A percentile compares a stretch with the other conserved stretches of the same genome.
Conservation (phyloP, 805 yeast genomes). For the Lachancea sp. region DNA sequence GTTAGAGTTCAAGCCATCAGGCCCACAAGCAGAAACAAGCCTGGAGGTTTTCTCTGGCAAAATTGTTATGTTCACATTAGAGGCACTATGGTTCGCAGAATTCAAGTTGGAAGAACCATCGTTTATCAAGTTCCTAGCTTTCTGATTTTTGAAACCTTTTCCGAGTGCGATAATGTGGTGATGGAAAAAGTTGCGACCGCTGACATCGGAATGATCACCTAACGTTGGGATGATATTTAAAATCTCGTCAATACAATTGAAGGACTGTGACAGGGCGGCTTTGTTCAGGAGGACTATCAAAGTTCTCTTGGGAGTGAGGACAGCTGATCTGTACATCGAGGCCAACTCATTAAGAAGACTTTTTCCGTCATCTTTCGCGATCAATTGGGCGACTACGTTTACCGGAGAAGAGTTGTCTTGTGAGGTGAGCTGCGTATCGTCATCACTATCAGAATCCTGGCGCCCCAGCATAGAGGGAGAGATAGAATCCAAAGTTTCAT, state of each 20-base stretch:
- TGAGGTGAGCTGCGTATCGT: neutral
- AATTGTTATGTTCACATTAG: slow-evolving; percentile 38
- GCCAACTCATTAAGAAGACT: slow-evolving; percentile 41
- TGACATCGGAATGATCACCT: slow-evolving; percentile 64
- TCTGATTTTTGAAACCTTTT: slow-evolving; percentile 41
- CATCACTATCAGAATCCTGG: slow-evolving; percentile 2
- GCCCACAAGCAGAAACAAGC: slow-evolving; percentile 49
- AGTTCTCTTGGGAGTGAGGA: slow-evolving; percentile 47
- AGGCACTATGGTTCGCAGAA: too few species aligned
- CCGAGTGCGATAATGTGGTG: slow-evolving; percentile 76
- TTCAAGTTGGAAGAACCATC: too few species aligned
- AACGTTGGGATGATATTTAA: slow-evolving; percentile 46
- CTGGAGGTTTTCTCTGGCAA: slow-evolving; percentile 45
- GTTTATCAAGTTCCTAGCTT: too few species aligned
- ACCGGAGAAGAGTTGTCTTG: slow-evolving; percentile 4
- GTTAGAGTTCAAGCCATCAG: slow-evolving; percentile 56
- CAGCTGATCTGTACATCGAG: slow-evolving; percentile 39
- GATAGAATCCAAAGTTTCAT: slow-evolving; percentile 45
- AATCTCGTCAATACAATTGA: slow-evolving; percentile 51
- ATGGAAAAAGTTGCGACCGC: slow-evolving; percentile 80
- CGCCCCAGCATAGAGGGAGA: slow-evolving; percentile 36
- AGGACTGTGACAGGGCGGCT: slow-evolving; percentile 51
- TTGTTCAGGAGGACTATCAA: slow-evolving; percentile 58
- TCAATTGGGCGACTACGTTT: slow-evolving; percentile 16
- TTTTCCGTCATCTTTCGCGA: slow-evolving; percentile 40